Conservation (phyloP, 805 yeast species). For the Hanseniaspora mollemarum region DNA sequence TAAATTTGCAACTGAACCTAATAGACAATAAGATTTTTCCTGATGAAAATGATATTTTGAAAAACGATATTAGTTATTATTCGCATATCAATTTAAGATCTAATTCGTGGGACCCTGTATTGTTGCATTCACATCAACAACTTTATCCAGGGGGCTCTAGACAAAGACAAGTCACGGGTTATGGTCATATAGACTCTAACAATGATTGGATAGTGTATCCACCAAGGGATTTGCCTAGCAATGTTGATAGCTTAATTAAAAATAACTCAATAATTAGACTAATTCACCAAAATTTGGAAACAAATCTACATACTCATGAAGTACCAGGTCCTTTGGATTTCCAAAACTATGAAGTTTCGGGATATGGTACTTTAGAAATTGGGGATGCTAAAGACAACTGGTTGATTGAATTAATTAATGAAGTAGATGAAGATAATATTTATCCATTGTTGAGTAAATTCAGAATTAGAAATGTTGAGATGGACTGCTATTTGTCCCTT, state of each 20-base stretch:
- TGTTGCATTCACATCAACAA: constrained; percentile 66
- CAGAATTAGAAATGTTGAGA: constrained; percentile 53
- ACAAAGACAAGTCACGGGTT: constrained; percentile 72
- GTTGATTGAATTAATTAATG: constrained; percentile 59
- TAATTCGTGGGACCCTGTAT: constrained; percentile 64
- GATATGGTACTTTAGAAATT: constrained; percentile 52
- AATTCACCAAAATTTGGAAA: constrained; percentile 48
- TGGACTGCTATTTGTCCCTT: constrained; percentile 79
- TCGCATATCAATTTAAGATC: constrained; percentile 38
- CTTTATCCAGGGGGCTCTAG: constrained; percentile 63
- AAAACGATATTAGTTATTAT: constrained; percentile 55
- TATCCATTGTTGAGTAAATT: constrained; percentile 80
- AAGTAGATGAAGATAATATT: constrained; percentile 36
- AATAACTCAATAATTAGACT: constrained; percentile 56
- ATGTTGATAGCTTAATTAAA: constrained; percentile 29
- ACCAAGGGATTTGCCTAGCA: constrained; percentile 32
- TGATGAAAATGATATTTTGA: constrained; percentile 34
- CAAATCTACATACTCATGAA: constrained; percentile 63
- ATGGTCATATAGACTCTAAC: constrained; percentile 62
- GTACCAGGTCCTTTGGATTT: constrained; percentile 51
- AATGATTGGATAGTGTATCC: constrained; percentile 57
- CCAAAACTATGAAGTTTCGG: constrained; percentile 51
- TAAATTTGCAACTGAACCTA: constrained; percentile 80
- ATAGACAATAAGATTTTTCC: constrained; percentile 48
- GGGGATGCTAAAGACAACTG: constrained; percentile 73